phyloP scores from a whole-genome alignment of 1,284 basidiomycete genomes.

The Ustilago nuda region DNA sequence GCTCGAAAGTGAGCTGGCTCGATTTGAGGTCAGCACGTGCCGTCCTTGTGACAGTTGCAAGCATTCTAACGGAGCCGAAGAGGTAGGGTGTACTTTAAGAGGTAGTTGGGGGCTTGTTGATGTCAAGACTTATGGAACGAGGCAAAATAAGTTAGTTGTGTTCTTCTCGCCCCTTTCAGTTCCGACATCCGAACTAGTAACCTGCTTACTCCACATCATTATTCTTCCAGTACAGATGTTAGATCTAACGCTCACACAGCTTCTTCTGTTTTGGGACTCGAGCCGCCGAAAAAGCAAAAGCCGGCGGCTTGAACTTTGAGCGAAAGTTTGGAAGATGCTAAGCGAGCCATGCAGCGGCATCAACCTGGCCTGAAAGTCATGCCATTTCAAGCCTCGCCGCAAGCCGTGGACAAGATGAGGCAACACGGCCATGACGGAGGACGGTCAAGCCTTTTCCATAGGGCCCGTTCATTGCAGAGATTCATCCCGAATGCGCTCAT shows the following conservation, averaged over 20 bases:
- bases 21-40: conserved; percentile 37
- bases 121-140: background rate
- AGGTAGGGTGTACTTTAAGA: background rate
- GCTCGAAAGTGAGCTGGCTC: conserved; percentile 54
- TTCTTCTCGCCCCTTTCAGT: conserved; percentile 21
- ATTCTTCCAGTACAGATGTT: background rate
- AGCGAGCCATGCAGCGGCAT: conserved; percentile 8
- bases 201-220: conserved; percentile 10
- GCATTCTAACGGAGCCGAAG: conserved; percentile 8
- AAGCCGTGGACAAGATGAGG: background rate
- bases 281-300: background rate
- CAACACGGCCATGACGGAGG: background rate
- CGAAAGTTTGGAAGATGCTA: background rate
- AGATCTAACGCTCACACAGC: background rate
- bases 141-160: background rate
- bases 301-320: conserved; percentile 9
- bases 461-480: background rate
- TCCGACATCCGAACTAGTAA: conserved; percentile 18
- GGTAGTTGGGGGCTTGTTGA: background rate
- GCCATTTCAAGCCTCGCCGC: conserved; percentile 3
- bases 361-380: conserved; percentile 8
- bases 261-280: background rate
- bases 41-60: conserved; percentile 15
- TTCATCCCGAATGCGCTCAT: conserved; percentile 5
- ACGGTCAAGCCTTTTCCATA: background rate